Percentiles rank a stretch among this genome's conserved stretches.
Evolutionary conservation across 2,329 filamentous ascomycete species (phyloP).

Genomic region (Aspergillus proliferans): DNA sequence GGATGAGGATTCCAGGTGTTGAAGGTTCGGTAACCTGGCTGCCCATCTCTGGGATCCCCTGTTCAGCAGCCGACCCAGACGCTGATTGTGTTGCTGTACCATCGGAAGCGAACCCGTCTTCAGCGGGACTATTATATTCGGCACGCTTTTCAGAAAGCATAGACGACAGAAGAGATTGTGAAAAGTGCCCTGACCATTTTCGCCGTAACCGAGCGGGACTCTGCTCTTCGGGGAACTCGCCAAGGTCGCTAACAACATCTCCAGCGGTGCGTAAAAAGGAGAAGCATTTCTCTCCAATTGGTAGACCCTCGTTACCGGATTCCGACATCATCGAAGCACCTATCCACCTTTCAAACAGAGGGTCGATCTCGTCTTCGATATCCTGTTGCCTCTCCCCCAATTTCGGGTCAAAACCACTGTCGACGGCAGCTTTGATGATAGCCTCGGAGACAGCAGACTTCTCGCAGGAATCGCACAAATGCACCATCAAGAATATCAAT

Average conservation of each 20-base stretch:
- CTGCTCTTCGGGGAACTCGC: constrained; percentile 7
- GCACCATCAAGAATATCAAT: constrained; percentile 34
- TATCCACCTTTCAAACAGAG: constrained; percentile 22
- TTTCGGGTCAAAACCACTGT: constrained; percentile 29
- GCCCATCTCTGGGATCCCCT: no score
- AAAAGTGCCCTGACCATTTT: background rate
- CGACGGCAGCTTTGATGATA: constrained; percentile 31
- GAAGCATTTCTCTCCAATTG: constrained; percentile 27
- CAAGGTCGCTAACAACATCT: constrained; percentile 19
- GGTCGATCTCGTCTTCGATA: constrained; percentile 17
- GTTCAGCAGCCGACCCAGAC: background rate
- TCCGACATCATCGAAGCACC: constrained; percentile 16
- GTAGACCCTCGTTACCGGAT: constrained; percentile 11
- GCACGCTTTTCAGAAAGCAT: background rate
- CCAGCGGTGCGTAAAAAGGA: constrained; percentile 26
- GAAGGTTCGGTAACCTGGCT: background rate
- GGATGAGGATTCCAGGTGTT: background rate
- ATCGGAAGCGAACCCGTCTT: background rate
- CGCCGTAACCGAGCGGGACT: background rate
- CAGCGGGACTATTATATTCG: background rate
- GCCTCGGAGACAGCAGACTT: constrained; percentile 22
- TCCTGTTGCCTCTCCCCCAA: constrained; percentile 23
- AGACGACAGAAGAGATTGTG: background rate
- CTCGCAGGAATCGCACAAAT: constrained; percentile 32
- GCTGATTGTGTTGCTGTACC: background rate